Evolutionary conservation across 2,329 filamentous ascomycete species (phyloP), one percentile per base, ranked within the genome.

Genomic region (Cladophialophora psammophila): DNA sequence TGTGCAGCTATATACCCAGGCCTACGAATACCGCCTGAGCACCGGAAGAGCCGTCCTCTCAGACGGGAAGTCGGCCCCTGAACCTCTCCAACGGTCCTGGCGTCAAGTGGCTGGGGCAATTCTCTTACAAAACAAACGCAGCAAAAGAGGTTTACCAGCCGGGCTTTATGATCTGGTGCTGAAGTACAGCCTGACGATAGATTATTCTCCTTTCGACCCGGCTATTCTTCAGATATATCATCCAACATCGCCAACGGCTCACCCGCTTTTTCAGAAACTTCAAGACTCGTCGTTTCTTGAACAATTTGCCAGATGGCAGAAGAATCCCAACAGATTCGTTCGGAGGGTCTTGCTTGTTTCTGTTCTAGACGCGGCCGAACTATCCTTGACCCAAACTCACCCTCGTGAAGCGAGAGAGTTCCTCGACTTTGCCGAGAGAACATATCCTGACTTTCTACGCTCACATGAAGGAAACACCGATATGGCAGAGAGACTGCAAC

Each of bases 361-460:
- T n/a, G 73, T 76, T 9, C 76, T 80, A 40, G 76, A 80, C 57
- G 79, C 76, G 6, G 75, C 81, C n/a, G 75, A 76, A 34, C 61
- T 81, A 26, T 73, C 78, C 50, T 71, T 78, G 32, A 75, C 79
- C 15, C 75, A 75, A 61, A 74, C 75, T 18, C 60, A 63, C 4
- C 45, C 55, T 8, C 12, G 13, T 2, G 56, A 71, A 55, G 70
- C 71, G 10, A 58, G 56, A 31, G 60, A 69, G 26, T 58, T 73
- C 45, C 64, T 73, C 50, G 66, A 73, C 26, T 69, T 69, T 55
- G 70, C 69, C 10, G 67, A 71, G 48, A 58, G 50, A n/a, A 59
- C 69, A 32, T 72, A 68, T 52, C 68, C 71, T 5, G 69, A 73
- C 32, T 67, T 70, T 32, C 36, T 71, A 7, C 57, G 58, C 12